Base-by-base conservation (phyloP, 257 asterid species). In the Mentha longifolia region DNA sequence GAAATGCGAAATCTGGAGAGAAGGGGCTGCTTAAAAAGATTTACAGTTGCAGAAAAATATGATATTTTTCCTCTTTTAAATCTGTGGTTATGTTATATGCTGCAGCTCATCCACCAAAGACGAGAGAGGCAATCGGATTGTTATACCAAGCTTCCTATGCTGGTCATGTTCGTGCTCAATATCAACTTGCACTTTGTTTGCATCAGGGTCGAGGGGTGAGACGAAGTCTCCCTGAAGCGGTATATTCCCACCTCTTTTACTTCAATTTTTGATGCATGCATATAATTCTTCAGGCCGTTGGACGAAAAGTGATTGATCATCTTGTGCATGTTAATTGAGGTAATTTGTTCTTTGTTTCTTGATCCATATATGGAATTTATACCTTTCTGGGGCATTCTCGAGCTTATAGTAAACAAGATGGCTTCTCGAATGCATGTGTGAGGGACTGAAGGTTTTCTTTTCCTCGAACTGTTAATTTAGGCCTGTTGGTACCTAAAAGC, bases 101-200 rank as follows among this genome's bases (percentile, higher is more conserved):
- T 80, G 83, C 89, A 95, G 99, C 78, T 71, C 75, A 79, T 78
- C 88, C 97, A 59, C 80, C 87, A 7, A 84, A 82, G 58, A 66
- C 71, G 14, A 68, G 79, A 71, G 96, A 92, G 75, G 99, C 97
- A 39, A 75, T 95, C 67, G 79, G 75, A 70, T 95, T 95, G 96
- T 72, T 92, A 74, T 74, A 84, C 68, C 68, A 63, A 67, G 96
- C 99, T 74, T 83, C 98, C 56, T 65, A 71, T 49, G 79, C 93
- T 54, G 99, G 98, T 56, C 86, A 87, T 78, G 89, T 87, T 61
- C 97, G 99, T 61, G 97, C 97, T 68, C 99, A 92, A 41, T 95
- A 92, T 85, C 97, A 95, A 76, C 92, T 92, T 41, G 99, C 97
- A 9, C 86, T 95, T 41, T 92, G 97, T 82, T 75, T 88, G 50